These are phyloP conservation scores for Metschnikowia aberdeeniae DNA, from an alignment of 805 yeast species.

Conservation along the genomic window DNA sequence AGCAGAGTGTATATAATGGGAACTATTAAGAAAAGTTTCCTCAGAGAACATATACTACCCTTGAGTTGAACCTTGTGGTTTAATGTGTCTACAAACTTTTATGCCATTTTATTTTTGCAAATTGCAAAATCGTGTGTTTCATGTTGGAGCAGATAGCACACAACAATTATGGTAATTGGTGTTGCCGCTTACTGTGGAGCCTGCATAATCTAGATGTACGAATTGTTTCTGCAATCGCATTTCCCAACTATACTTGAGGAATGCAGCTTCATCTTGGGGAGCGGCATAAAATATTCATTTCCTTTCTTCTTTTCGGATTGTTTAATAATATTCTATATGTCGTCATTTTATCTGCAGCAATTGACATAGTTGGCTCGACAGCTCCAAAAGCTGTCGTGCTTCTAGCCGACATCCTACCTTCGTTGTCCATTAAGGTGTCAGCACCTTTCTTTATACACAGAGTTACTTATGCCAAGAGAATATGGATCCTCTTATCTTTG, in stretches of 20 bases:
- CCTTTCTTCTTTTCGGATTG: slow-evolving; percentile 82
- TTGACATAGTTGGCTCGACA: slow-evolving; percentile 79
- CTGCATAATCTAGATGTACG: neutral
- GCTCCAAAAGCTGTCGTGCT: slow-evolving; percentile 85
- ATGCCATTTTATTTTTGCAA: no score
- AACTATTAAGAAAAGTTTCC: neutral
- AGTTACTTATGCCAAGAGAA: slow-evolving; percentile 55
- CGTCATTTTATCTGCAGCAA: slow-evolving; percentile 86
- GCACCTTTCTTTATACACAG: slow-evolving; percentile 79
- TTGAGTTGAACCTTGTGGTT: no score
- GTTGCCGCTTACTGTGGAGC: neutral
- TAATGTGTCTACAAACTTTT: no score
- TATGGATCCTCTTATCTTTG: slow-evolving; percentile 50
- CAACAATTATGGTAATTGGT: neutral
- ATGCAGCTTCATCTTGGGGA: slow-evolving; percentile 7
- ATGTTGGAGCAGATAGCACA: no score
- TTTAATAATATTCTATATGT: slow-evolving; percentile 87
- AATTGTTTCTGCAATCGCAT: slow-evolving; percentile 1
- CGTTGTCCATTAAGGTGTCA: slow-evolving; percentile 61
- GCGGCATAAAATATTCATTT: slow-evolving; percentile 36
- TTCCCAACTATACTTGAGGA: neutral
- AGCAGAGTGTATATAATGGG: slow-evolving; percentile 6
- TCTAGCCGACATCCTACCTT: slow-evolving; percentile 82
- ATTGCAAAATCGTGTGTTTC: no score
- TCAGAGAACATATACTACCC: neutral